These are phyloP conservation scores for Epichloe uncinata DNA, from an alignment of 2,329 filamentous ascomycete genomes.

Conservation along the genomic window DNA sequence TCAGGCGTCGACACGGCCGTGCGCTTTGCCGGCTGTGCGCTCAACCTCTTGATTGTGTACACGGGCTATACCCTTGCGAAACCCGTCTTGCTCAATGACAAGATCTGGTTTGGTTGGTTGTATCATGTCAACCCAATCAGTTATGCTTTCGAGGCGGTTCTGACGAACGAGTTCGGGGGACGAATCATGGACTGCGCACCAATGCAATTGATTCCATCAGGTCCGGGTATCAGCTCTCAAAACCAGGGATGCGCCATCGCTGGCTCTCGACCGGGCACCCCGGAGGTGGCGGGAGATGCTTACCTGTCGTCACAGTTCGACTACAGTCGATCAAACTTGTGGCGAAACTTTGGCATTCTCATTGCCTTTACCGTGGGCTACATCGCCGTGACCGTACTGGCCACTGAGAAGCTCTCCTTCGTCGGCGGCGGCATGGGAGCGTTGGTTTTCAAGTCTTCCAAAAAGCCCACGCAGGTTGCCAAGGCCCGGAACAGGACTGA, in stretches of 20 bases:
- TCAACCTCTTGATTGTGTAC: constrained; percentile 34
- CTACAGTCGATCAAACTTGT: constrained; percentile 42
- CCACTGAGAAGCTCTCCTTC: constrained; percentile 54
- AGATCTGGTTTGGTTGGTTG: constrained; percentile 54
- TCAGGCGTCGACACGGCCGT: constrained; percentile 4
- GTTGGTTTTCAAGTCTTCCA: constrained; percentile 48
- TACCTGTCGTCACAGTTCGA: constrained; percentile 35
- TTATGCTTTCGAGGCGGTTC: constrained; percentile 52
- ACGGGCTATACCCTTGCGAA: constrained; percentile 36
- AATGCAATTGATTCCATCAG: constrained; percentile 32
- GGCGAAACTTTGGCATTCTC: constrained; percentile 63
- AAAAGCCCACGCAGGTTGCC: constrained; percentile 7
- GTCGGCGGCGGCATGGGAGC: constrained; percentile 50
- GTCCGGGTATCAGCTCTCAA: constrained; percentile 23
- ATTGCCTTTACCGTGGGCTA: constrained; percentile 62
- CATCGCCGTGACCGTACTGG: constrained; percentile 54
- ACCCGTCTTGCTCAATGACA: constrained; percentile 41
- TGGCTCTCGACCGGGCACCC: constrained; percentile 32
- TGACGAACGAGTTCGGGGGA: constrained; percentile 50
- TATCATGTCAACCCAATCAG: constrained; percentile 52
- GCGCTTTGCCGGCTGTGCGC: constrained; percentile 35
- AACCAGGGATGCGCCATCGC: constrained; percentile 37
- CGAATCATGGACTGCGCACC: constrained; percentile 32
- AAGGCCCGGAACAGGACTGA: constrained; percentile 4
- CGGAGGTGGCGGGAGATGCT: constrained; percentile 38